Evolutionary conservation across 441 rosid genomes (phyloP).

Genomic region (Pelargonium fulgidum): DNA sequence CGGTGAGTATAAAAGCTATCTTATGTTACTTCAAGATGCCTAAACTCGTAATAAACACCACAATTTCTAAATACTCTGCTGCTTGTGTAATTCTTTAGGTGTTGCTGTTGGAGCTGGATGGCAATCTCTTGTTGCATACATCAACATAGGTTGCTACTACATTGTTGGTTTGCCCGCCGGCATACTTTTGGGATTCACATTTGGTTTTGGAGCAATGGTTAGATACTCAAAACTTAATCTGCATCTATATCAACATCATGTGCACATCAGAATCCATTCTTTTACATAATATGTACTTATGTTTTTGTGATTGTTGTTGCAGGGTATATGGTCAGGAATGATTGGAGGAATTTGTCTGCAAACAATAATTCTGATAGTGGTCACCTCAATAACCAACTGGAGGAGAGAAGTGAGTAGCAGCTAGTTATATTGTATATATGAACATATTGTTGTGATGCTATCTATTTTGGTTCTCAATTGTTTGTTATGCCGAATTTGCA

Average conservation of each 20-base stretch:
- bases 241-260: not conserved
- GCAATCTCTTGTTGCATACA: conserved; percentile 28
- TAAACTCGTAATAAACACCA: not conserved
- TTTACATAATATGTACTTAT: not conserved
- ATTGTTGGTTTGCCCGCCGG: conserved; percentile 24
- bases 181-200: conserved; percentile 22
- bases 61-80: not conserved
- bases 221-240: not conserved
- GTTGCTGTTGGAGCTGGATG: conserved; percentile 30
- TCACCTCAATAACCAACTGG: conserved; percentile 23
- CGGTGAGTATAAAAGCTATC: conserved; percentile 30
- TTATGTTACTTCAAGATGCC: not conserved
- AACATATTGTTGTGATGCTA: not conserved
- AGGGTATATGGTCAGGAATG: conserved; percentile 31
- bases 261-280: not conserved
- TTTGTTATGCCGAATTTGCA: conserved; percentile 20
- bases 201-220: conserved; percentile 22
- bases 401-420: conserved; percentile 20
- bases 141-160: conserved; percentile 27
- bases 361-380: conserved; percentile 18
- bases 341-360: conserved; percentile 24
- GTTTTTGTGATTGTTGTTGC: not conserved
- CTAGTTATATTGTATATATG: not conserved
- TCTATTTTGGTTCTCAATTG: not conserved
- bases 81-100: conserved; percentile 11